phyloP scores from a whole-genome alignment of 495 filamentous ascomycete genomes.

The Letharia columbiana region DNA sequence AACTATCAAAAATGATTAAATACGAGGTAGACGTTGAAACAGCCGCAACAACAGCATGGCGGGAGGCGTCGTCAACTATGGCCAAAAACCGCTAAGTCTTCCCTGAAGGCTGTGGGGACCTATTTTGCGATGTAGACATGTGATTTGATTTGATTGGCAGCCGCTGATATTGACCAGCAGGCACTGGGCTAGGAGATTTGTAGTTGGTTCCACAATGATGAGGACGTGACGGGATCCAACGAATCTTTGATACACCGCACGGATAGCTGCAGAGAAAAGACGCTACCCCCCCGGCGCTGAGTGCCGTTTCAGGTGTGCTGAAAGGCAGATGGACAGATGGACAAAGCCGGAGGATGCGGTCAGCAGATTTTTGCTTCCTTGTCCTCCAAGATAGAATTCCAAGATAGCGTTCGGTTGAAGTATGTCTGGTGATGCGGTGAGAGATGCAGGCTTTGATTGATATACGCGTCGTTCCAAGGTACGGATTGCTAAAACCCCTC shows the following conservation, averaged over 20 bases:
- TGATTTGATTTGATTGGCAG: not conserved
- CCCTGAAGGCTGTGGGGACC: not conserved
- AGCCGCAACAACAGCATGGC: not conserved
- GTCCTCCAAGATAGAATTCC: not conserved
- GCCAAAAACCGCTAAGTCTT: constrained; percentile 2
- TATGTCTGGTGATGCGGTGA: not conserved
- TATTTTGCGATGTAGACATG: not conserved
- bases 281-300: constrained; percentile 1
- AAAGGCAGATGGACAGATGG: not conserved
- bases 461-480: not conserved
- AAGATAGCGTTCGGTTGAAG: not conserved
- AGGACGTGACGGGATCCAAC: constrained; percentile 6
- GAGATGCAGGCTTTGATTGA: not conserved
- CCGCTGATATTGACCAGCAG: not conserved
- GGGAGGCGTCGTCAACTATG: not conserved
- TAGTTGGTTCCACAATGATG: not conserved
- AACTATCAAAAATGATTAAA: not conserved
- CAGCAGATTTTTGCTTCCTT: not conserved
- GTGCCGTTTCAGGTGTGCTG: not conserved
- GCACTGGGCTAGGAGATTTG: not conserved
- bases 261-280: constrained; percentile 14
- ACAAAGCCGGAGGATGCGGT: not conserved
- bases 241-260: not conserved
- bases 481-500: not conserved
- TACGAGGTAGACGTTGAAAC: not conserved